Conservation (phyloP, 345 rosid species). For the Eucalyptus sideroxylon region DNA sequence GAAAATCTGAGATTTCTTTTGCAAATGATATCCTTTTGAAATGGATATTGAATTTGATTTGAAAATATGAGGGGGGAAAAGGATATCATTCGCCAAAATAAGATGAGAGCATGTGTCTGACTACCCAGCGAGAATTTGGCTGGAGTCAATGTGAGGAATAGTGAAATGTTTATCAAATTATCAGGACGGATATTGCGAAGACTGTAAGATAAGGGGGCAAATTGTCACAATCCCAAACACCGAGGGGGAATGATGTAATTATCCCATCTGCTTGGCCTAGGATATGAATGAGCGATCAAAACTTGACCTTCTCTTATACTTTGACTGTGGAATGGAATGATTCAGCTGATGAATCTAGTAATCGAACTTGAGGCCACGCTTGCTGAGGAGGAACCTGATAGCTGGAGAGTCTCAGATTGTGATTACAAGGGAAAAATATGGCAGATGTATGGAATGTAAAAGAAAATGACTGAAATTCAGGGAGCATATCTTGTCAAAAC, state of each 20-base stretch:
- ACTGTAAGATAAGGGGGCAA: neutral
- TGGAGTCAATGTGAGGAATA: neutral
- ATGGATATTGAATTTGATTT: neutral
- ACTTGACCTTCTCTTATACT: neutral
- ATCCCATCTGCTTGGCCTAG: neutral
- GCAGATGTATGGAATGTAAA: neutral
- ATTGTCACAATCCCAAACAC: neutral
- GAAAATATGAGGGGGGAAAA: neutral
- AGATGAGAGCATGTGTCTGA: neutral
- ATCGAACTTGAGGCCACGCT: neutral
- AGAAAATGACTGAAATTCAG: neutral
- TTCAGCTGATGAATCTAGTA: neutral
- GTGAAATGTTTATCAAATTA: neutral
- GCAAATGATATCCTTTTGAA: neutral
- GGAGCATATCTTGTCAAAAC: neutral
- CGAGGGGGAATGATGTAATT: neutral
- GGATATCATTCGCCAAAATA: neutral
- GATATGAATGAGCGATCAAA: neutral
- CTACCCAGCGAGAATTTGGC: neutral
- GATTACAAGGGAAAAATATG: neutral
- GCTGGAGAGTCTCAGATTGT: neutral
- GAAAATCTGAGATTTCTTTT: neutral
- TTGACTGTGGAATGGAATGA: neutral
- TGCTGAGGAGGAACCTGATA: neutral
- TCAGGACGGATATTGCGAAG: neutral